Percentiles rank a stretch among this genome's conserved stretches.
phyloP scores from a whole-genome alignment of 2,329 filamentous ascomycete species.

The Pseudogymnoascus sp. region DNA sequence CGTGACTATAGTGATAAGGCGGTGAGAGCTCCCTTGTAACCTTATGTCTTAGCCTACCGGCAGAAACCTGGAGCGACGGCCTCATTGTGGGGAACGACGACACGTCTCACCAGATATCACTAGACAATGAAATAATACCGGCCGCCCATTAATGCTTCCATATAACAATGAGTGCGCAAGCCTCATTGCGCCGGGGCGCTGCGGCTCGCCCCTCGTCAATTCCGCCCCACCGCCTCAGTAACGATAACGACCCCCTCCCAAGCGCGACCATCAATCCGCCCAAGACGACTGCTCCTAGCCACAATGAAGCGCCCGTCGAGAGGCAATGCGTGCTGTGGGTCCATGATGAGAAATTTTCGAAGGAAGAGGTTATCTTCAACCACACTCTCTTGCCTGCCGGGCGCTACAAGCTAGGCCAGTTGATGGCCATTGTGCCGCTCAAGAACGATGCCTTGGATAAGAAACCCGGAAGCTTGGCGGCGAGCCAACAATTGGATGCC shows the following conservation, averaged over 20 bases:
- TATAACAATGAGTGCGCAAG: constrained; percentile 9
- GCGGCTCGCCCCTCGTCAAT: constrained; percentile 5
- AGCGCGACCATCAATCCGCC: background rate
- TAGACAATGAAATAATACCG: background rate
- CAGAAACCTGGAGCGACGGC: background rate
- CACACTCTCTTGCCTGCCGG: constrained; percentile 60
- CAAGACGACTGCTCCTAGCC: background rate
- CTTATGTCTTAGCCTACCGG: background rate
- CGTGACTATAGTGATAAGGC: background rate
- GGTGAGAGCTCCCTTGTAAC: constrained; percentile 2
- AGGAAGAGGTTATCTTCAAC: constrained; percentile 75
- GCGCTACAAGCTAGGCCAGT: constrained; percentile 56
- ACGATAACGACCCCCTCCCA: constrained; percentile 4
- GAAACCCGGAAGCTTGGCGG: constrained; percentile 14
- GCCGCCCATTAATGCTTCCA: background rate
- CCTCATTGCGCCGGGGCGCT: constrained; percentile 8
- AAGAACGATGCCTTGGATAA: constrained; percentile 41
- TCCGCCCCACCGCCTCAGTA: background rate
- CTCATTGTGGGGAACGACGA: constrained; percentile 1
- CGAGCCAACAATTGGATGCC: constrained; percentile 22
- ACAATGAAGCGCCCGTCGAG: constrained; percentile 18
- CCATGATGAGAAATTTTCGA: constrained; percentile 64
- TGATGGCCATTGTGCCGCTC: constrained; percentile 66
- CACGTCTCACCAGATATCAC: background rate
- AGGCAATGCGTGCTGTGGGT: constrained; percentile 29